Evolutionary conservation across 805 yeast genomes (phyloP).

Genomic region (Suhomyces xylopsoci): DNA sequence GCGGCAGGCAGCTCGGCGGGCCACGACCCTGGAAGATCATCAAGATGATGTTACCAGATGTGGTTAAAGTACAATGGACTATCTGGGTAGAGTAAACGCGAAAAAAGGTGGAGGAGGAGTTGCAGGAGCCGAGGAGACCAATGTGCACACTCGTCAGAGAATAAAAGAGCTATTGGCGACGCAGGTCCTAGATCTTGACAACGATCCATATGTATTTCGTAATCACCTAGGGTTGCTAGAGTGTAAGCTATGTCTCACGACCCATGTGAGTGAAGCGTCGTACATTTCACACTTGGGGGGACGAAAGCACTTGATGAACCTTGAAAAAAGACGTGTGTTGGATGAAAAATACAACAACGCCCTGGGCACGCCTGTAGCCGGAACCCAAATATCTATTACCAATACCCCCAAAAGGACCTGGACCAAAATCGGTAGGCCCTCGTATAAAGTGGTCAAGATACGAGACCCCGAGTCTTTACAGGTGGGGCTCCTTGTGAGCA

Average conservation of each 20-base stretch:
- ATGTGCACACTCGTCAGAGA: slow-evolving; percentile 65
- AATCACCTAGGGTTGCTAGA: slow-evolving; percentile 84
- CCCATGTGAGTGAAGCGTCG: slow-evolving; percentile 76
- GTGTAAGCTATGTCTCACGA: slow-evolving; percentile 79
- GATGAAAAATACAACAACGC: slow-evolving; percentile 29
- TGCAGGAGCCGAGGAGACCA: slow-evolving; percentile 69
- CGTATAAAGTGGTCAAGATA: slow-evolving; percentile 63
- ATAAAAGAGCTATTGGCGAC: slow-evolving; percentile 58
- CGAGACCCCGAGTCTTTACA: slow-evolving; percentile 57
- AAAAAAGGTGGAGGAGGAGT: slow-evolving; percentile 90
- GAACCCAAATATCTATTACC: slow-evolving; percentile 24
- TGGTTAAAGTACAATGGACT: slow-evolving; percentile 58
- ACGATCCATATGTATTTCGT: slow-evolving; percentile 80
- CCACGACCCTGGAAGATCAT: neutral
- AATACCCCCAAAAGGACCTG: slow-evolving; percentile 46
- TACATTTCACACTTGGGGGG: slow-evolving; percentile 85
- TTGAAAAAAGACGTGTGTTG: slow-evolving; percentile 52
- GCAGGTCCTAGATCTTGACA: slow-evolving; percentile 49
- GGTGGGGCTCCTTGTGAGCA: slow-evolving; percentile 63
- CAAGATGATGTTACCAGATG: neutral
- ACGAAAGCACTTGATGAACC: slow-evolving; percentile 70
- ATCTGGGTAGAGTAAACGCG: slow-evolving; percentile 84
- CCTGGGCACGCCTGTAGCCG: neutral
- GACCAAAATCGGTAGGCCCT: slow-evolving; percentile 70
- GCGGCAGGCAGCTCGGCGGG: neutral